Conservation (phyloP, 257 asterid genomes). For the Salvia hispanica region DNA sequence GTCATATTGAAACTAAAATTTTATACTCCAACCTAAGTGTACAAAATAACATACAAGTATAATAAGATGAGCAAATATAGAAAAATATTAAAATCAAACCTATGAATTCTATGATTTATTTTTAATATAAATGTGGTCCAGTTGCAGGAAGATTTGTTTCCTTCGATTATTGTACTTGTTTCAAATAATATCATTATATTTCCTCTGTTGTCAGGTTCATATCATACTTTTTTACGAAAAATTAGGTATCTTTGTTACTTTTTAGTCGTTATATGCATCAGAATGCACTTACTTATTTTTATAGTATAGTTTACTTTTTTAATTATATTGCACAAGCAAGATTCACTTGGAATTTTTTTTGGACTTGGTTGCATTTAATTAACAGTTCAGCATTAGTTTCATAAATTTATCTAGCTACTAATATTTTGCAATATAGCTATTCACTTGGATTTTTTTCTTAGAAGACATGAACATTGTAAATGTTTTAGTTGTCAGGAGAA, state of each 20-base stretch:
- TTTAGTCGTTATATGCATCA: slow-evolving; percentile 25
- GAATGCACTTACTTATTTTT: slow-evolving; percentile 15
- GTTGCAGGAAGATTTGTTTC: neutral
- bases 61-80: neutral
- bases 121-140: slow-evolving; percentile 32
- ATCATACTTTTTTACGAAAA: slow-evolving; percentile 18
- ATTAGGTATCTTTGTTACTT: slow-evolving; percentile 20
- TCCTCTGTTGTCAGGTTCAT: slow-evolving; percentile 4
- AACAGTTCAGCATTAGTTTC: no score
- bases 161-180: slow-evolving; percentile 4
- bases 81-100: neutral
- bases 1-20: no score
- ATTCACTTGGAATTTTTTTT: no score
- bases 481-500: no score
- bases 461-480: no score
- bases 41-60: neutral
- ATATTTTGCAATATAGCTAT: no score
- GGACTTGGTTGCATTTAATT: no score
- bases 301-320: neutral
- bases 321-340: no score
- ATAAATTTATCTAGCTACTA: no score
- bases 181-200: neutral
- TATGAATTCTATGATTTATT: neutral
- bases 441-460: no score
- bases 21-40: no score